Conservation (phyloP, 139 green algal genomes). For the Closterium sp. region DNA sequence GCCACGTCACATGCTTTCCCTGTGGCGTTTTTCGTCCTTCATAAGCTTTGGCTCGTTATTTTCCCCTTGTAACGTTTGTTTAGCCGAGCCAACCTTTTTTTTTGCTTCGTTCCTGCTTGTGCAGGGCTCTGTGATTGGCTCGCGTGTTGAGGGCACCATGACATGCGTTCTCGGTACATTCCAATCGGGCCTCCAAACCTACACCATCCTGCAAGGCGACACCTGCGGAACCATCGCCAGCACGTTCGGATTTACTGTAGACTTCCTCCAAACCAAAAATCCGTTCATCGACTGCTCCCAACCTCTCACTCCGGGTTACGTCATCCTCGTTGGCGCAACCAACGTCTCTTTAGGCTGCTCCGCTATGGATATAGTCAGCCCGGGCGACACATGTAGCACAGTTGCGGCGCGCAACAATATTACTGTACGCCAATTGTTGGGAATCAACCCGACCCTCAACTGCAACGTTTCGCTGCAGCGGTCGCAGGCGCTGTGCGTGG, state of each 20-base stretch:
- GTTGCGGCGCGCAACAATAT: background rate
- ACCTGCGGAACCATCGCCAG: slow-evolving; percentile 1
- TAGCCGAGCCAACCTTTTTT: background rate
- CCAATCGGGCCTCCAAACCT: slow-evolving; percentile 2
- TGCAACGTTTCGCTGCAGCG: background rate
- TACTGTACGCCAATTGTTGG: background rate
- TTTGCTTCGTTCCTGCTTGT: background rate
- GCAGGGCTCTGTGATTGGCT: slow-evolving; percentile 4
- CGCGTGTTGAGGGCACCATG: slow-evolving; percentile 1
- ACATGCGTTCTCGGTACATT: slow-evolving; percentile 8
- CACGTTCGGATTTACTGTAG: background rate
- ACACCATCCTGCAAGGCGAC: slow-evolving; percentile 15
- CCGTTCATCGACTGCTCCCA: background rate
- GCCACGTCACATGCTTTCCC: background rate
- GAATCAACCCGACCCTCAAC: background rate
- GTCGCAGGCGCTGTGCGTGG: background rate
- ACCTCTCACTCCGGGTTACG: background rate
- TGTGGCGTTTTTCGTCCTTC: background rate
- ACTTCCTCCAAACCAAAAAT: background rate
- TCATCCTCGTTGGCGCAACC: background rate
- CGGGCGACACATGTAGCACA: background rate
- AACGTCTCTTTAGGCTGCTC: background rate
- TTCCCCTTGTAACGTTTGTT: background rate
- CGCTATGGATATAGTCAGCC: background rate
- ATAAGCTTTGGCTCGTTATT: background rate